phyloP scores from a whole-genome alignment of 1,139 yeast species.

The Geotrichum restrictum region DNA sequence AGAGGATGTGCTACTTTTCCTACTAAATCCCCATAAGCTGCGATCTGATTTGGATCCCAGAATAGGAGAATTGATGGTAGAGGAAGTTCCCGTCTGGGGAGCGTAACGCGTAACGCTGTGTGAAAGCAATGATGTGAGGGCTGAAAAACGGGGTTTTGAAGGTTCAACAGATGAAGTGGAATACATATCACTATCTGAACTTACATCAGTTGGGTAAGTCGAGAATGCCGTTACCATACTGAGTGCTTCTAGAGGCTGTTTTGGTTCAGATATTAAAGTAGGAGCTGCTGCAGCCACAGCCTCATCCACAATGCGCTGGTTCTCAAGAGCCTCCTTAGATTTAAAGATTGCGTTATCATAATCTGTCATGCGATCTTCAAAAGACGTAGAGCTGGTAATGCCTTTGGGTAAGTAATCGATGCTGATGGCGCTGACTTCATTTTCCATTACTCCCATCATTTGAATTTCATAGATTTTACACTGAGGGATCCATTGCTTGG shows the following conservation, averaged over 20 bases:
- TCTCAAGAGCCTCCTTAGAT: conserved; percentile 26
- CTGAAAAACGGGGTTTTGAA: conserved; percentile 3
- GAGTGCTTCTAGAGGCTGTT: conserved; percentile 21
- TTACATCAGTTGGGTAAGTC: background rate
- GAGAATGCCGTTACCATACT: background rate
- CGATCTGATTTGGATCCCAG: background rate
- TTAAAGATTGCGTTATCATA: conserved; percentile 50
- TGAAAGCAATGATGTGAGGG: conserved; percentile 3
- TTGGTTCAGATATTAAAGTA: conserved; percentile 26
- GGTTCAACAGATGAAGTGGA: background rate
- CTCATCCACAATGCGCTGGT: conserved; percentile 28
- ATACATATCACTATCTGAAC: background rate
- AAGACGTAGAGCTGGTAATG: conserved; percentile 31
- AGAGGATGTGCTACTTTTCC: background rate
- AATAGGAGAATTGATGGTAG: background rate
- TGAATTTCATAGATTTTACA: conserved; percentile 92
- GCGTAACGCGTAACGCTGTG: background rate
- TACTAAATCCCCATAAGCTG: background rate
- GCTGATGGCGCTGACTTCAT: conserved; percentile 64
- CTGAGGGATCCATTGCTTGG: conserved; percentile 80
- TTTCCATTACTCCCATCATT: conserved; percentile 98
- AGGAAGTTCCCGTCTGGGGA: background rate
- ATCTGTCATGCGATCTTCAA: conserved; percentile 53
- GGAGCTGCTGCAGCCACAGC: conserved; percentile 26
- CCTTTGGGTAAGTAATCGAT: conserved; percentile 49